These are phyloP conservation scores for Collybia sp. DNA, from an alignment of 768 basidiomycete species.

Conservation along the genomic window DNA sequence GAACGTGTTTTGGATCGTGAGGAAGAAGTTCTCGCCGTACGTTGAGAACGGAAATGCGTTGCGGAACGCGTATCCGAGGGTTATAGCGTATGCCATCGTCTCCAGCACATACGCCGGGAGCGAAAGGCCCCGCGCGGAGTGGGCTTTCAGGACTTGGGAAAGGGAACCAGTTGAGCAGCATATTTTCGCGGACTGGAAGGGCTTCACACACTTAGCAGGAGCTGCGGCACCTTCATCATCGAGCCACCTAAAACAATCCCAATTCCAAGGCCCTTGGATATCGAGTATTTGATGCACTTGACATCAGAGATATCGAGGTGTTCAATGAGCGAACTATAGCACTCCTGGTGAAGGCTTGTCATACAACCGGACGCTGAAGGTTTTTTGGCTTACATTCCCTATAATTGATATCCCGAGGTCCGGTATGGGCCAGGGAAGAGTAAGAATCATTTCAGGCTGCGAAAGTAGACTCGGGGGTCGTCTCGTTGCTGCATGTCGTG, in stretches of 20 bases:
- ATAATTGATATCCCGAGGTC: constrained; percentile 80
- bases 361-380: not conserved
- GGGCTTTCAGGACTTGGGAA: constrained; percentile 56
- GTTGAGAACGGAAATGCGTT: constrained; percentile 93
- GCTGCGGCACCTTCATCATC: constrained; percentile 95
- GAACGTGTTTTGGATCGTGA: constrained; percentile 82
- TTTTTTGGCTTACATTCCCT: constrained; percentile 53
- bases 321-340: constrained; percentile 86
- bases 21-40: constrained; percentile 96
- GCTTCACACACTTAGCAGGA: constrained; percentile 64
- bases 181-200: constrained; percentile 5
- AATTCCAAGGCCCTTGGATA: constrained; percentile 90
- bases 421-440: constrained; percentile 77
- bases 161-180: not conserved
- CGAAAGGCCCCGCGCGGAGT: constrained; percentile 84
- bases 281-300: constrained; percentile 83
- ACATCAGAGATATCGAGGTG: constrained; percentile 74
- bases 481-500: constrained; percentile 29
- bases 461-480: too few species aligned
- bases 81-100: constrained; percentile 88
- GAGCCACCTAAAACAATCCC: constrained; percentile 91
- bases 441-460: too few species aligned
- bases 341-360: constrained; percentile 52
- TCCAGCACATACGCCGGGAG: constrained; percentile 86
- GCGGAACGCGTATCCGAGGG: constrained; percentile 79